Evolutionary conservation across 2,329 filamentous ascomycete genomes (phyloP).

Genomic region (Apiospora rasikravindrae): DNA sequence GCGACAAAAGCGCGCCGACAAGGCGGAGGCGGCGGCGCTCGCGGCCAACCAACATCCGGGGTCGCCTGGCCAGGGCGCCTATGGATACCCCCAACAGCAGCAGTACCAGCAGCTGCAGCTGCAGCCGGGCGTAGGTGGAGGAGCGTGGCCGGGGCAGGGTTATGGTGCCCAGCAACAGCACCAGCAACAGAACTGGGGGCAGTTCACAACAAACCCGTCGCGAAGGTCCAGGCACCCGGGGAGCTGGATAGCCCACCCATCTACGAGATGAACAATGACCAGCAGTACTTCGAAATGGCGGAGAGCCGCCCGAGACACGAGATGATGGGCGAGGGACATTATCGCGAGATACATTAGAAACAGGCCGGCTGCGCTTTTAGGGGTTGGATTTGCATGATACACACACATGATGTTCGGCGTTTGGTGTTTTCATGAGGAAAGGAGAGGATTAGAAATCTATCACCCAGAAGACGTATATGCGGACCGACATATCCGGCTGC

Average conservation of each 20-base stretch:
- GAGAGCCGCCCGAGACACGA: constrained; percentile 39
- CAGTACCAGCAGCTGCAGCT: constrained; percentile 23
- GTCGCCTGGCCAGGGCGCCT: background rate
- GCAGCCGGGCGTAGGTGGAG: background rate
- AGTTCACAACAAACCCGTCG: background rate
- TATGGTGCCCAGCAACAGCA: constrained; percentile 3
- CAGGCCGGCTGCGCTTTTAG: background rate
- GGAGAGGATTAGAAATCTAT: background rate
- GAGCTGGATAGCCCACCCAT: constrained; percentile 34
- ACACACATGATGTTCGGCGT: background rate
- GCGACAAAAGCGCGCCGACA: constrained; percentile 30
- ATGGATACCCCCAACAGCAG: constrained; percentile 22
- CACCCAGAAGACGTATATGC: background rate
- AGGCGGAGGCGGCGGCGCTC: constrained; percentile 10
- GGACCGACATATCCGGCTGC: too few species aligned
- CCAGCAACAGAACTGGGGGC: constrained; percentile 22
- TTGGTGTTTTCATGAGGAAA: background rate
- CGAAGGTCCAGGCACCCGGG: constrained; percentile 25
- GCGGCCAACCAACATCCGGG: background rate
- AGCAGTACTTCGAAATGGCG: constrained; percentile 29
- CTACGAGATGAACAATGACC: constrained; percentile 33
- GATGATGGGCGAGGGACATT: constrained; percentile 43
- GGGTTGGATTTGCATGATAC: background rate
- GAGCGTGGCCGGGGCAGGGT: background rate
- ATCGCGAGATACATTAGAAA: constrained; percentile 30